phyloP scores from a whole-genome alignment of 352 stramenopile species.

The Pythium coloratum region DNA sequence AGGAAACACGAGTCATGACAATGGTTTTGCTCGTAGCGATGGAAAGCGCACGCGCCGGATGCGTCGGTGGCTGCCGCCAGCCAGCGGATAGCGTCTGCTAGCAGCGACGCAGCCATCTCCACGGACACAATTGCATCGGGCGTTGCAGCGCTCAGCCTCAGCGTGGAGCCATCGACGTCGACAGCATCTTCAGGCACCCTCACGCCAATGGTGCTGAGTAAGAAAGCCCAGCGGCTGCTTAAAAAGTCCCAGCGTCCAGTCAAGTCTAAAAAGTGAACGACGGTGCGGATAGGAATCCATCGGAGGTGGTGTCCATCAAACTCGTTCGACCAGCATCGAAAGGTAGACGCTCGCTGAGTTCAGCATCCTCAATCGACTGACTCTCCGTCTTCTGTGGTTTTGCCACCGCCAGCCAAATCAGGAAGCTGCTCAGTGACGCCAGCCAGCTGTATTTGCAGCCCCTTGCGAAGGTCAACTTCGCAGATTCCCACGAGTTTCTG shows the following conservation, averaged over 20 bases:
- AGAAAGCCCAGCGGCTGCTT: constrained; percentile 27
- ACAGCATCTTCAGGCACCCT: background rate
- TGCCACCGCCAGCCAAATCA: background rate
- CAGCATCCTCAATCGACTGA: background rate
- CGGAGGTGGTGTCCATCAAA: background rate
- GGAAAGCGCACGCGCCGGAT: constrained; percentile 14
- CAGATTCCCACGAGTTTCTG: constrained; percentile 1
- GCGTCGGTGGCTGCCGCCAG: background rate
- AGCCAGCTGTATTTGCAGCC: background rate
- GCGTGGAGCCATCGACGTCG: background rate
- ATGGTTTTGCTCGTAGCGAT: constrained; percentile 11
- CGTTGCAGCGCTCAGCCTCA: constrained; percentile 7
- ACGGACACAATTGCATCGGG: background rate
- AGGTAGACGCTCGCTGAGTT: background rate
- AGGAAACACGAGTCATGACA: background rate
- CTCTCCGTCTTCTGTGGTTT: background rate
- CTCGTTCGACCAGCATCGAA: background rate
- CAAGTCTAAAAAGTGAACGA: constrained; percentile 20
- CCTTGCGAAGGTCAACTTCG: background rate
- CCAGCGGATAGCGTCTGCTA: constrained; percentile 18
- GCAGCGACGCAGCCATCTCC: background rate
- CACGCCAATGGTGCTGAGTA: constrained; percentile 23
- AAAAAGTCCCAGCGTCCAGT: constrained; percentile 16
- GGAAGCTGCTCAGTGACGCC: background rate
- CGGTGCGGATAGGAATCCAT: background rate